Evolutionary conservation across 257 asterid species (phyloP).

Genomic region (Forsythia viridissima): DNA sequence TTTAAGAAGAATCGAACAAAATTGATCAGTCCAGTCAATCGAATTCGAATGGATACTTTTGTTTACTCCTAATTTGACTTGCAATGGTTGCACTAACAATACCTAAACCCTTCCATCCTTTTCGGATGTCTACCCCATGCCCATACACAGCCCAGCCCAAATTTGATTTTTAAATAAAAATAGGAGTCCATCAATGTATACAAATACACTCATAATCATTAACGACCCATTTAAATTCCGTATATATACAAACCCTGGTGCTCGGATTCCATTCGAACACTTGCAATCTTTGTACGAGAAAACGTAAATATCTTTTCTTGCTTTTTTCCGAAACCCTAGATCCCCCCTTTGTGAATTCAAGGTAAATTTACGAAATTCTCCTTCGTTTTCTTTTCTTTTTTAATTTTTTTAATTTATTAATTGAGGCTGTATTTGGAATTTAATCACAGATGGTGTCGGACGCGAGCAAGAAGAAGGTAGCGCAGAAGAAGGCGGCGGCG

Average conservation of each 20-base stretch:
- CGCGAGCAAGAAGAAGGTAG: slow-evolving; percentile 96
- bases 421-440: background rate
- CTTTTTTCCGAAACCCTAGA: slow-evolving; percentile 39
- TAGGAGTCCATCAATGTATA: too few species aligned
- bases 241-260: background rate
- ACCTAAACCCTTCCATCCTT: background rate
- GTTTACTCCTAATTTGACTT: too few species aligned
- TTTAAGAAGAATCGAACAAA: too few species aligned
- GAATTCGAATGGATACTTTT: too few species aligned
- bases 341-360: slow-evolving; percentile 22
- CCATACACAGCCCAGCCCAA: background rate
- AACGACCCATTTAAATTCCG: background rate
- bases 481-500: slow-evolving; percentile 98
- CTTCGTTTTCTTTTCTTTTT: background rate
- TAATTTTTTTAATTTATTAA: background rate
- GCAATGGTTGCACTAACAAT: background rate
- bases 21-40: too few species aligned
- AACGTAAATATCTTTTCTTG: background rate
- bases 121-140: background rate
- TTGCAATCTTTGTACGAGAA: background rate
- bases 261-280: background rate
- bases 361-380: slow-evolving; percentile 27
- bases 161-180: too few species aligned
- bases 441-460: slow-evolving; percentile 90
- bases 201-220: too few species aligned